Conservation (phyloP, 345 rosid genomes). For the Camelina laxa region DNA sequence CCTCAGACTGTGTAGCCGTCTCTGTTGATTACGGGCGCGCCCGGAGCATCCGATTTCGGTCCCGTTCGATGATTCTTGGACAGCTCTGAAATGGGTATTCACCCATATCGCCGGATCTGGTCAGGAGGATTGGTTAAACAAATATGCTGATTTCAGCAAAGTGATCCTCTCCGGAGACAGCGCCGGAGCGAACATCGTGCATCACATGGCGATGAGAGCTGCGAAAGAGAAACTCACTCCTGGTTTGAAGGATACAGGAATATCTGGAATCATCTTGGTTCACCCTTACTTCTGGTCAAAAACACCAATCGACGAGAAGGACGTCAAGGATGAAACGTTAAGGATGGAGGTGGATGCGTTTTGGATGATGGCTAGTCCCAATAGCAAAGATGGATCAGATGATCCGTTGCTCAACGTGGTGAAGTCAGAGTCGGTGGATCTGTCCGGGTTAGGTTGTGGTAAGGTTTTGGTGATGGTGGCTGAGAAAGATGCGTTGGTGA, state of each 20-base stretch:
- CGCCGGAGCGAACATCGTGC: conserved; percentile 69
- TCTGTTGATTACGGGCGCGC: conserved; percentile 64
- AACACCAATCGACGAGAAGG: conserved; percentile 41
- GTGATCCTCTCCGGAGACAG: conserved; percentile 68
- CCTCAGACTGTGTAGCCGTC: conserved; percentile 49
- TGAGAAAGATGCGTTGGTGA: conserved; percentile 48
- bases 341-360: conserved; percentile 48
- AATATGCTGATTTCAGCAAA: conserved; percentile 51
- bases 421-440: conserved; percentile 42
- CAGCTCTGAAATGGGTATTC: conserved; percentile 61
- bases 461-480: conserved; percentile 55
- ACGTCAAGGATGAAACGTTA: conserved; percentile 39
- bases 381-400: conserved; percentile 47
- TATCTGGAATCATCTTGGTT: conserved; percentile 50
- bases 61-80: conserved; percentile 63
- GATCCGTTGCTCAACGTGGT: conserved; percentile 61
- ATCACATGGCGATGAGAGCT: conserved; percentile 53
- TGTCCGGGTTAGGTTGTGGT: conserved; percentile 47
- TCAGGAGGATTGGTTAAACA: conserved; percentile 57
- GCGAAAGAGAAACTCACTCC: conserved; percentile 40
- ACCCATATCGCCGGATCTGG: conserved; percentile 53
- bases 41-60: conserved; percentile 68
- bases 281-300: conserved; percentile 60
- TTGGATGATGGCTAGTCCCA: conserved; percentile 48
- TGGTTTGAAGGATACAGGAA: conserved; percentile 29